Evolutionary conservation across 1,139 yeast species (phyloP), one percentile per base, ranked within the genome.

Genomic region (Kurtzmaniella quercitrusa): DNA sequence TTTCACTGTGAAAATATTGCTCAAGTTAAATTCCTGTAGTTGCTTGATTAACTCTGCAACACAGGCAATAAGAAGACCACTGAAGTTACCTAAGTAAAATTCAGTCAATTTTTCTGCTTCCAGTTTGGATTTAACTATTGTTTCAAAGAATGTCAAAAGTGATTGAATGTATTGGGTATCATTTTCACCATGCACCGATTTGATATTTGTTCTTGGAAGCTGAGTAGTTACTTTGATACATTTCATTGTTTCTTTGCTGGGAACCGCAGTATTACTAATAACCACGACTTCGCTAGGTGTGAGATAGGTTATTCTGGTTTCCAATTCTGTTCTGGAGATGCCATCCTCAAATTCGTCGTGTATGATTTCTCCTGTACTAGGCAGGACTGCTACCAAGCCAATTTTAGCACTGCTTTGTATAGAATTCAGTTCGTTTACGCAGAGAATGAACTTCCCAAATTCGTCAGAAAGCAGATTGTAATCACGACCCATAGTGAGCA

Each of bases 321-420:
- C 91, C 29, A 91, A 62, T 50, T 83, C 84, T 37, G 70, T 75
- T 19, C 82, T 68, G 21, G 79, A 61, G 2, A 67, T 62, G 25
- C 72, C 70, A 54, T 85, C 93, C 2, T 58, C 58, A 56, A 93
- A 89, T 7, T 65, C 62, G 58, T 93, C 98, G 50, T 78, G 78
- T 0, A 87, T 61, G 4, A 90, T 75, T 42, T 85, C 90, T 0
- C 97, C 97, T 1, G 93, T 84, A 2, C 81, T 68, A 0, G 93
- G 82, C 49, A 86, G 86, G 0, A 86, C 81, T 0, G 94, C 89
- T 10, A 89, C 77, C 1, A 88, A 46, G 0, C 78, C 70, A 45
- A 73, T 57, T 14, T 44, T 46, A 2, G 44, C 46, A 8, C 40
- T 42, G n/a, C 51, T 54, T 29, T 56, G 54, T 24, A 53, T 43